Percentiles rank a stretch among this genome's conserved stretches.
These are phyloP conservation scores for Solanum lignicaule DNA, from an alignment of 257 asterid species.

Conservation along the genomic window DNA sequence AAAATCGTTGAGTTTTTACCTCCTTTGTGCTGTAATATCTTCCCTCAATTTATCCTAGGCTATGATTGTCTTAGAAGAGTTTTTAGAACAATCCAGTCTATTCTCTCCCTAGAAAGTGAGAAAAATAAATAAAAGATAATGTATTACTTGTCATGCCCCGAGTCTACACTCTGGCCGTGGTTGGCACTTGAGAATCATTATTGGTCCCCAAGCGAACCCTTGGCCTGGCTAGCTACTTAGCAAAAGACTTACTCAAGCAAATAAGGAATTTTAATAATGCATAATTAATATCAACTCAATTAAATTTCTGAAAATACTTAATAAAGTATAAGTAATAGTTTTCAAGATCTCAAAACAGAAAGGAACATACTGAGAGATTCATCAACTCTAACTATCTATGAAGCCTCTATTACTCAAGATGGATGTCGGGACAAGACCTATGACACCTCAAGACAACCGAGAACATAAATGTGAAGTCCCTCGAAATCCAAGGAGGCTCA, in stretches of 20 bases:
- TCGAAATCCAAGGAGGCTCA: neutral
- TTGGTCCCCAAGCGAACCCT: too few species aligned
- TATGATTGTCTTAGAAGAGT: too few species aligned
- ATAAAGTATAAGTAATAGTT: neutral
- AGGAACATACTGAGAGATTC: neutral
- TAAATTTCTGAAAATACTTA: too few species aligned
- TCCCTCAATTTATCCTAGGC: neutral
- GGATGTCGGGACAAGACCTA: neutral
- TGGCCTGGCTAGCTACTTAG: neutral
- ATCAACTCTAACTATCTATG: too few species aligned
- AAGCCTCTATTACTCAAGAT: neutral
- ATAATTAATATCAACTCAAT: neutral
- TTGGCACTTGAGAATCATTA: neutral
- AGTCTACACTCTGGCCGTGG: neutral
- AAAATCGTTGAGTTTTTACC: neutral
- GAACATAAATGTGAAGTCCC: too few species aligned
- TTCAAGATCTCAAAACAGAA: neutral
- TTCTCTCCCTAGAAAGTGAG: neutral
- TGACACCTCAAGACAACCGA: too few species aligned
- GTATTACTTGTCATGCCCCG: neutral
- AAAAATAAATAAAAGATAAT: too few species aligned
- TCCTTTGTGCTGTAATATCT: neutral
- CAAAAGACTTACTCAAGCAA: neutral
- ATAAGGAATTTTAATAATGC: neutral
- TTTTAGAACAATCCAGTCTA: neutral